These are phyloP conservation scores for Chlorella sorokiniana DNA, from an alignment of 139 green algal genomes.

Conservation along the genomic window DNA sequence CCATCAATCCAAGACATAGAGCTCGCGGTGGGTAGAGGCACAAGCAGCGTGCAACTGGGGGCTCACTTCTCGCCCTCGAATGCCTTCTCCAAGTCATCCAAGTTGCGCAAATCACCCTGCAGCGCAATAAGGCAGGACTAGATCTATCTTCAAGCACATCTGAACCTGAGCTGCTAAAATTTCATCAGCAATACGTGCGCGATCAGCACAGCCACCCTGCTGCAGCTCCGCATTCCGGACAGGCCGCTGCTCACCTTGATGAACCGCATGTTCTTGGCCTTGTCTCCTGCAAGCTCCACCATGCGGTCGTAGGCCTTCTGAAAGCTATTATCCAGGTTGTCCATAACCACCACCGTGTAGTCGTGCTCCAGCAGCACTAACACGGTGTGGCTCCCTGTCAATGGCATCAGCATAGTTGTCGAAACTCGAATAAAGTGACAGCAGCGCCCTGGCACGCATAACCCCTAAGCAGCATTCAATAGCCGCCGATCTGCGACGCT, in stretches of 20 bases:
- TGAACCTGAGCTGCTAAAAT: too few species aligned
- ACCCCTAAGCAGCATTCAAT: not conserved
- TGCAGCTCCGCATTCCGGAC: not conserved
- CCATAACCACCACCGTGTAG: constrained; percentile 82
- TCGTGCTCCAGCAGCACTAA: constrained; percentile 85
- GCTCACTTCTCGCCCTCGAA: constrained; percentile 52
- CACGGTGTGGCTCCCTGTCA: constrained; percentile 86
- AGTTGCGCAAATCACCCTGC: constrained; percentile 54
- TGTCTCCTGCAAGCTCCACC: constrained; percentile 83
- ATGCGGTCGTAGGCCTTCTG: constrained; percentile 80
- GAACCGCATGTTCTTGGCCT: constrained; percentile 80
- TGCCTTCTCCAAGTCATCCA: constrained; percentile 48
- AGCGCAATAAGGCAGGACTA: not conserved
- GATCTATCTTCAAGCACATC: too few species aligned
- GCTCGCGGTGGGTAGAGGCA: too few species aligned
- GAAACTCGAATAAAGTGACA: not conserved
- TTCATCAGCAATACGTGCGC: too few species aligned
- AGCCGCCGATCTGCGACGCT: too few species aligned
- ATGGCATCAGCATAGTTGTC: not conserved
- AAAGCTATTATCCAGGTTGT: constrained; percentile 95
- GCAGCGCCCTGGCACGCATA: not conserved
- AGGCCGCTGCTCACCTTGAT: constrained; percentile 57
- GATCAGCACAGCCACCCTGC: not conserved
- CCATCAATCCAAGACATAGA: too few species aligned
- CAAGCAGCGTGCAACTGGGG: not conserved